phyloP scores from a whole-genome alignment of 2,329 filamentous ascomycete species.

The Basipetospora sp. region DNA sequence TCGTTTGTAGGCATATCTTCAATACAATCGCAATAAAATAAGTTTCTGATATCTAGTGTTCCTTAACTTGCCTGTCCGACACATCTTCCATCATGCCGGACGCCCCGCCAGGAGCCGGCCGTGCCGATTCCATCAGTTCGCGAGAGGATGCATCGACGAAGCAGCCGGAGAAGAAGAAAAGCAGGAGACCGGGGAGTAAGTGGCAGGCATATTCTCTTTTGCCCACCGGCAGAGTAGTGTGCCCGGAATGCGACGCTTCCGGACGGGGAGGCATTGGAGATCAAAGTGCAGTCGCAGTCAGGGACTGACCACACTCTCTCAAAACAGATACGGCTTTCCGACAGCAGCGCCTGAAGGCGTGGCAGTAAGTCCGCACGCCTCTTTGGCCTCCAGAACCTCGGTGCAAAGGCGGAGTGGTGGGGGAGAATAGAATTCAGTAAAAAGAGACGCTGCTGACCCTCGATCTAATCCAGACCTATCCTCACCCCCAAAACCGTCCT shows the following conservation, averaged over 20 bases:
- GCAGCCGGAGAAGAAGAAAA: conserved; percentile 67
- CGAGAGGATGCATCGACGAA: conserved; percentile 35
- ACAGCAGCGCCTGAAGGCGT: conserved; percentile 93
- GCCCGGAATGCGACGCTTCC: too few relatives aligned
- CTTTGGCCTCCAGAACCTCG: background rate
- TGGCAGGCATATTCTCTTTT: conserved; percentile 7
- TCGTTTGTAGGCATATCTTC: too few relatives aligned
- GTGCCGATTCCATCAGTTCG: conserved; percentile 39
- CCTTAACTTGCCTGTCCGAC: too few relatives aligned
- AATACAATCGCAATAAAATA: background rate
- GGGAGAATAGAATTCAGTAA: too few relatives aligned
- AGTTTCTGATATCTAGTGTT: background rate
- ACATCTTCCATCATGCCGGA: conserved; percentile 34
- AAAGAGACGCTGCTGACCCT: too few relatives aligned
- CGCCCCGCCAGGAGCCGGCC: conserved; percentile 27
- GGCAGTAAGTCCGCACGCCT: conserved; percentile 57
- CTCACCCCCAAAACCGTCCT: conserved; percentile 87
- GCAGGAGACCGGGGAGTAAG: conserved; percentile 75
- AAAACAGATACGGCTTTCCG: conserved; percentile 78
- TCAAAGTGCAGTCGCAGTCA: too few relatives aligned
- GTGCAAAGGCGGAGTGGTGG: too few relatives aligned
- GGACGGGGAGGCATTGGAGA: too few relatives aligned
- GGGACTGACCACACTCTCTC: conserved; percentile 6
- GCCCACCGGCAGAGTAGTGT: background rate
- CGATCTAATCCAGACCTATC: conserved; percentile 54